Evolutionary conservation across 768 basidiomycete genomes (phyloP).

Genomic region (Lactarius psammicola): DNA sequence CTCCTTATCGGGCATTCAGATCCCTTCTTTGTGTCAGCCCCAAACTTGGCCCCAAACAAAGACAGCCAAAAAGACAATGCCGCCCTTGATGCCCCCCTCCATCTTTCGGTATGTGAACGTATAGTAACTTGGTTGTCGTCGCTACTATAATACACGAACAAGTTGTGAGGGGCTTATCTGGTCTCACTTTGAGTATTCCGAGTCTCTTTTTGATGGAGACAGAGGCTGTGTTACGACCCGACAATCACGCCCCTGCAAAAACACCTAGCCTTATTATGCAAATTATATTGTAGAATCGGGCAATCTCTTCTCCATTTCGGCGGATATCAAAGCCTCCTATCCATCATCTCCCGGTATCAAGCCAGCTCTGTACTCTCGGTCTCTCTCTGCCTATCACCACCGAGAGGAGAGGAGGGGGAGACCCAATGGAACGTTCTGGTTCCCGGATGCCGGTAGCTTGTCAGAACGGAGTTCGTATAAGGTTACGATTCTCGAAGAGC

Average conservation of each 20-base stretch:
- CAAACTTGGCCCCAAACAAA: no score
- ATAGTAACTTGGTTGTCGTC: neutral
- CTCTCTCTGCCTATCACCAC: slow-evolving; percentile 1
- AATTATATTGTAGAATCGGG: no score
- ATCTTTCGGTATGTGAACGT: neutral
- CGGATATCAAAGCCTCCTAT: neutral
- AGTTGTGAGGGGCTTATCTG: neutral
- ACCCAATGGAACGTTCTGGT: neutral
- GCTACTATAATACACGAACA: neutral
- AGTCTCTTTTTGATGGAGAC: neutral
- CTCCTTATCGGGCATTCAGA: slow-evolving; percentile 13
- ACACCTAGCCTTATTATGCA: no score
- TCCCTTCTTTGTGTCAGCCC: slow-evolving; percentile 9
- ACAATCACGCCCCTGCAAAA: neutral
- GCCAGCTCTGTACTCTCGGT: neutral
- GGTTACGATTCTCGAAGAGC: neutral
- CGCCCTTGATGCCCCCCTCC: no score
- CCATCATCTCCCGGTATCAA: neutral
- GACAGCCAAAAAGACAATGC: neutral
- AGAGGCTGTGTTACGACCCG: slow-evolving; percentile 1
- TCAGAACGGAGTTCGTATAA: slow-evolving; percentile 2
- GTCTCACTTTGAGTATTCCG: neutral
- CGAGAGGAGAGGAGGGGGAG: neutral
- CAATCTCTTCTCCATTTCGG: neutral
- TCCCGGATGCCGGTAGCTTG: slow-evolving; percentile 5